Base-by-base conservation (phyloP, 2,329 filamentous ascomycete genomes). In the Penicillium brasilianum region DNA sequence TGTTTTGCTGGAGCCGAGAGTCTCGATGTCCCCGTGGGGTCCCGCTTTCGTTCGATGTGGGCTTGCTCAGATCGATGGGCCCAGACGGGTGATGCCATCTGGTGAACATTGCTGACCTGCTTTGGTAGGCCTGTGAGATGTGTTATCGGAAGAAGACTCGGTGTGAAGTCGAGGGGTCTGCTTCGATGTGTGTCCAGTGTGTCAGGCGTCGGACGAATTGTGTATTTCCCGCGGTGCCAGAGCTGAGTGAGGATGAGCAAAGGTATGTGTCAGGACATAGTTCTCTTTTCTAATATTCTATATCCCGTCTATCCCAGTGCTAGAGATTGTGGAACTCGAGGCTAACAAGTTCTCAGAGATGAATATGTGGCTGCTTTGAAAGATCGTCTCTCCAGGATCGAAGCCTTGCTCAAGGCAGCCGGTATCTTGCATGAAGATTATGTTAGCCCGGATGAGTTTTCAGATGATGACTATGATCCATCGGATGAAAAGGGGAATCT, bases 291-390 rank as follows among this genome's bases (percentile, higher is more conserved):
- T 8, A 58, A 13, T 58, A 13, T 58, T n/a, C 34, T 16, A 4
- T 14, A 7, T 13, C 53, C 36, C 25, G 25, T n/a, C 43, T 43
- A 9, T 25, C 18, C 30, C 18, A 11, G 16, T 6, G 7, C 36
- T 13, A 2, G 36, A 51, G 8, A 11, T 4, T 34, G 9, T 34
- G 8, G 16, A 10, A 22, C 34, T 51, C 37, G 28, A 54, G 28
- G 63, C 60, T 70, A 52, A 58, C 0, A 16, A 36, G 22, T 25
- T n/a, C 2, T 7, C 66, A 94, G 91, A 60, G 92, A 92, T 54
- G 96, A 97, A 77, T 97, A 97, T 76, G 96, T 97, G 66, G 92
- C 95, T 74, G 90, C 91, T 34, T 84, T 98, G 59, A 93, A 98
- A 80, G 97, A 97, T 74, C 88, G 94, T n/a, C 82, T 97, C 32